Percentiles rank a stretch among this genome's conserved stretches.
These are phyloP conservation scores for Talaromyces atroroseus DNA, from an alignment of 2,329 filamentous ascomycete species.

Conservation along the genomic window DNA sequence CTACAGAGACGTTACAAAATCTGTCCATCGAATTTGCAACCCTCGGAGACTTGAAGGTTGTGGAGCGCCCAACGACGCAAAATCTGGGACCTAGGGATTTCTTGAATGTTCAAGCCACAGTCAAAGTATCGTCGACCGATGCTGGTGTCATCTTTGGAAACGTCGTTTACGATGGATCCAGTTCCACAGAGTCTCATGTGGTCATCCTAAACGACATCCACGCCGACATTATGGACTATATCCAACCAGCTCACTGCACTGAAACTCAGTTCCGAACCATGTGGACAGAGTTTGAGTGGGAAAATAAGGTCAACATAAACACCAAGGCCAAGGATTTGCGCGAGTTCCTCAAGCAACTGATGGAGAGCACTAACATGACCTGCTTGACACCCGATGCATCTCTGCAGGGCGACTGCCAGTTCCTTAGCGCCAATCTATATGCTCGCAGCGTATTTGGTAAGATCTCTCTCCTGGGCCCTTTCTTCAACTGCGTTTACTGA, in stretches of 20 bases:
- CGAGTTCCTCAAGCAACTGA: conserved; percentile 87
- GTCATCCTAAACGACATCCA: conserved; percentile 98
- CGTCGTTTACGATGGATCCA: conserved; percentile 91
- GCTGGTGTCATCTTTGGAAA: conserved; percentile 99
- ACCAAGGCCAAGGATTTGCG: conserved; percentile 88
- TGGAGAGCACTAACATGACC: conserved; percentile 98
- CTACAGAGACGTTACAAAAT: conserved; percentile 92
- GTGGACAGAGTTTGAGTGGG: conserved; percentile 99
- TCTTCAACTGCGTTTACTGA: conserved; percentile 18
- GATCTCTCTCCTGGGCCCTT: conserved; percentile 35
- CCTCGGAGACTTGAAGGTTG: conserved; percentile 92
- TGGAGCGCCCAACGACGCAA: conserved; percentile 92
- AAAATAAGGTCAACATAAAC: conserved; percentile 99
- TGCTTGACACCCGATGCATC: conserved; percentile 95
- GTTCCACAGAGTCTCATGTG: conserved; percentile 88
- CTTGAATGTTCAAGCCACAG: conserved; percentile 95
- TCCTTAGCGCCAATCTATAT: conserved; percentile 94
- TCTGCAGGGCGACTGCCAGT: conserved; percentile 95
- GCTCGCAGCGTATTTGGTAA: conserved; percentile 96
- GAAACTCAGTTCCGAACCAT: conserved; percentile 99
- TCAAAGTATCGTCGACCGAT: conserved; percentile 97
- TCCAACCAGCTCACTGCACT: conserved; percentile 91
- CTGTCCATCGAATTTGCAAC: conserved; percentile 98
- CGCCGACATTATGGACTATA: conserved; percentile 99
- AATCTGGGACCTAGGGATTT: conserved; percentile 95